Conservation (phyloP, 768 basidiomycete genomes). For the Dioszegia aurantiaca region DNA sequence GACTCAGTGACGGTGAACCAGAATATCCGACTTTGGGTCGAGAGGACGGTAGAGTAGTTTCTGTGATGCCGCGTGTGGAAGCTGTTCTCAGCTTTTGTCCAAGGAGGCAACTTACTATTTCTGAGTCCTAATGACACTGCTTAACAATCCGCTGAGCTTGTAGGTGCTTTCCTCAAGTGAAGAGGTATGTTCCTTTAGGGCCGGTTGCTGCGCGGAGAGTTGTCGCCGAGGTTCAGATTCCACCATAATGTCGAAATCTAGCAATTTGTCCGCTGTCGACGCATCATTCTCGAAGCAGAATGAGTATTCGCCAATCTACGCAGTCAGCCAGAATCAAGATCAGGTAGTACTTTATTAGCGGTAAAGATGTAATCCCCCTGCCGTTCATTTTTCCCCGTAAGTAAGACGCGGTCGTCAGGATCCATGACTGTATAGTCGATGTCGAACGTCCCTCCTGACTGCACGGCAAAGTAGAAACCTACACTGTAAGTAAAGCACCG, state of each 20-base stretch:
- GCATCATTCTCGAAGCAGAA: conserved; percentile 99
- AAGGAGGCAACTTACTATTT: conserved; percentile 68
- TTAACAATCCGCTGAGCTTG: conserved; percentile 78
- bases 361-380: conserved; percentile 98
- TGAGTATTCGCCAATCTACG: conserved; percentile 57
- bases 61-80: conserved; percentile 93
- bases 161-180: conserved; percentile 94
- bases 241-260: conserved; percentile 71
- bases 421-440: conserved; percentile 91
- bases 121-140: conserved; percentile 87
- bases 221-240: conserved; percentile 93
- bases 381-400: conserved; percentile 82
- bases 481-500: too few species aligned
- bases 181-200: conserved; percentile 83
- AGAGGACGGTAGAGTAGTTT: conserved; percentile 87
- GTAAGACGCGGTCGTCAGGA: conserved; percentile 78
- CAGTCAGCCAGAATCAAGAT: not conserved
- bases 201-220: conserved; percentile 76
- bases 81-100: conserved; percentile 54
- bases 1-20: conserved; percentile 89
- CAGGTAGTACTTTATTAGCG: conserved; percentile 62
- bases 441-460: conserved; percentile 96
- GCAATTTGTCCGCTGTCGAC: conserved; percentile 85
- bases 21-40: conserved; percentile 85
- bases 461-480: conserved; percentile 97